Conservation (phyloP, 2,329 filamentous ascomycete genomes). For the Sporothrix brunneoviolacea region DNA sequence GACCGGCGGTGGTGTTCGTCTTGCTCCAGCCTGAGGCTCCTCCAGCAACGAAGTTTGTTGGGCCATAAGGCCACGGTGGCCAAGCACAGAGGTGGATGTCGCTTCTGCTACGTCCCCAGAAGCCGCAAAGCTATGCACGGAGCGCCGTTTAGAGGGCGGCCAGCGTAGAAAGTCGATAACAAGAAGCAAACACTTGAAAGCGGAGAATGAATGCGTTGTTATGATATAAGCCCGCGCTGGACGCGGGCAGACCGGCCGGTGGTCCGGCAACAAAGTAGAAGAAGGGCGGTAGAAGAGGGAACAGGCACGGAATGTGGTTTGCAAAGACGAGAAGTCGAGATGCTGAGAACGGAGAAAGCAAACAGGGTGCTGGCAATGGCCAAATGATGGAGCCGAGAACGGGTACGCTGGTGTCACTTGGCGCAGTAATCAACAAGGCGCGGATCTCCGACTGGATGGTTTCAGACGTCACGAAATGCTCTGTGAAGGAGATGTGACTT, state of each 20-base stretch:
- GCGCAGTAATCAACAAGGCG: neutral
- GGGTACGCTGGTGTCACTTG: neutral
- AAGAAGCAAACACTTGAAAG: constrained; percentile 6
- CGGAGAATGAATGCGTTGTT: constrained; percentile 10
- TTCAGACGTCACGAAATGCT: neutral
- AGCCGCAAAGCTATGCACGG: neutral
- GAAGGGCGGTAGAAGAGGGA: neutral
- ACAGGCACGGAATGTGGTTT: neutral
- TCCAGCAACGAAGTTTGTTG: constrained; percentile 3
- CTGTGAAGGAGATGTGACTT: neutral
- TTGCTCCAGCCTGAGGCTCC: constrained; percentile 1
- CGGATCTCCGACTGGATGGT: neutral
- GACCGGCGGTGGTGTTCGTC: constrained; percentile 12
- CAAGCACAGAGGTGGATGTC: constrained; percentile 7
- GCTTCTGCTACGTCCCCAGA: constrained; percentile 9
- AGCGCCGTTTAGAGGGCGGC: neutral
- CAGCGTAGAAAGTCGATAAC: neutral
- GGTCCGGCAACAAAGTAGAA: neutral
- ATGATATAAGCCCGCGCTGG: constrained; percentile 8
- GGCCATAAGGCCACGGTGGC: constrained; percentile 12
- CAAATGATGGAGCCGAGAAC: neutral
- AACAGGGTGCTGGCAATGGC: neutral
- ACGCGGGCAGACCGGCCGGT: constrained; percentile 1
- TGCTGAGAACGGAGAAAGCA: neutral
- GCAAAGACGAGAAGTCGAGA: neutral